These are phyloP conservation scores for Pythium aquatile DNA, from an alignment of 352 stramenopile species.

Conservation along the genomic window DNA sequence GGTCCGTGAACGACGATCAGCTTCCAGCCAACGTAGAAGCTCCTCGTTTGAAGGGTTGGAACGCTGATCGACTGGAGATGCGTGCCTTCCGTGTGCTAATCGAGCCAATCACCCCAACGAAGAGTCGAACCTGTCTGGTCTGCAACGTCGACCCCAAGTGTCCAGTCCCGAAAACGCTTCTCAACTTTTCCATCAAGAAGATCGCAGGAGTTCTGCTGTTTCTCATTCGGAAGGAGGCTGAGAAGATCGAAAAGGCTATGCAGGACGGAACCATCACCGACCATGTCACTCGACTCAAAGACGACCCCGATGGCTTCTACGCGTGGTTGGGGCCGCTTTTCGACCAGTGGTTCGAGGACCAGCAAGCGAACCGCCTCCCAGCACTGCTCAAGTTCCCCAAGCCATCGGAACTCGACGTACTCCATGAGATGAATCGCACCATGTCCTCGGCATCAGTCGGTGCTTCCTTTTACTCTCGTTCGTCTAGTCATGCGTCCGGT, in stretches of 20 bases:
- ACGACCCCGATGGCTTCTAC: constrained; percentile 76
- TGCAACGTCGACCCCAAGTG: constrained; percentile 81
- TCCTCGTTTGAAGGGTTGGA: constrained; percentile 66
- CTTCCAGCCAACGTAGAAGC: constrained; percentile 32
- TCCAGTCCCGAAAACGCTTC: constrained; percentile 56
- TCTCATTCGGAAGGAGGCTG: constrained; percentile 70
- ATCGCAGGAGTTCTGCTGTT: constrained; percentile 75
- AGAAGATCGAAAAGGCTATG: constrained; percentile 67
- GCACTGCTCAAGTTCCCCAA: constrained; percentile 28
- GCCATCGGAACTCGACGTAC: constrained; percentile 6
- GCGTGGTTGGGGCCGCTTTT: constrained; percentile 64
- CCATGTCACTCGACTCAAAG: constrained; percentile 55
- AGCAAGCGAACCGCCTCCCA: constrained; percentile 35
- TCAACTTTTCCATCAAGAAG: constrained; percentile 87
- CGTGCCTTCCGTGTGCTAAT: constrained; percentile 73
- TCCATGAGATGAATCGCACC: constrained; percentile 1
- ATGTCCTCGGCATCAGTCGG: too few species aligned
- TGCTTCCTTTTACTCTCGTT: too few species aligned
- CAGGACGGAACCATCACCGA: constrained; percentile 49
- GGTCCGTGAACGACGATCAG: constrained; percentile 43
- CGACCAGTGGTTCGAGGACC: constrained; percentile 63
- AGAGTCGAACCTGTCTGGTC: constrained; percentile 70
- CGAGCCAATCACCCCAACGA: constrained; percentile 63
- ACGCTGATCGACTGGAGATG: constrained; percentile 68
- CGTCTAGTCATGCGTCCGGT: neutral